phyloP scores from a whole-genome alignment of 2,329 filamentous ascomycete species.

The Ceratocystis alfenasii region DNA sequence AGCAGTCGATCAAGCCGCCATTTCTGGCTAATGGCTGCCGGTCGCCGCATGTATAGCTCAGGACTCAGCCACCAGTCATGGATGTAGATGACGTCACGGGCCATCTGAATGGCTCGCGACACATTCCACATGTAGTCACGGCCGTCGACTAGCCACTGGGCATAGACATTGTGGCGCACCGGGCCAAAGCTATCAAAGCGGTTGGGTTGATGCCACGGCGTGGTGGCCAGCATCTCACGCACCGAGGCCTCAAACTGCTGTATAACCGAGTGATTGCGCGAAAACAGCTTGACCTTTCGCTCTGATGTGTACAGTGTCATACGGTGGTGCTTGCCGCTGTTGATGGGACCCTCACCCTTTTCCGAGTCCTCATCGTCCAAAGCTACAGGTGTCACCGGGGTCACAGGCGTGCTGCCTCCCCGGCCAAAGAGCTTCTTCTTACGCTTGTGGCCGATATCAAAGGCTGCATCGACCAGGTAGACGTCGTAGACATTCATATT shows the following conservation, averaged over 20 bases:
- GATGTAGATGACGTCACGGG: conserved; percentile 94
- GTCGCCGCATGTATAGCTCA: conserved; percentile 86
- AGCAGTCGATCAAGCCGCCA: conserved; percentile 89
- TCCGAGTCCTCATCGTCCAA: conserved; percentile 21
- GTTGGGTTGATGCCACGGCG: conserved; percentile 70
- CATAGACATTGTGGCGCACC: conserved; percentile 72
- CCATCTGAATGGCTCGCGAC: conserved; percentile 90
- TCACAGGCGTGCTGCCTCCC: conserved; percentile 28
- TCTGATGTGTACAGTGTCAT: conserved; percentile 85
- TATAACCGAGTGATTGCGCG: conserved; percentile 78
- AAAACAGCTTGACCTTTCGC: conserved; percentile 79
- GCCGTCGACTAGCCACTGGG: conserved; percentile 92
- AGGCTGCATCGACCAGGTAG: conserved; percentile 86
- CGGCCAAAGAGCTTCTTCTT: conserved; percentile 40
- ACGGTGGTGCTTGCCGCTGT: conserved; percentile 56
- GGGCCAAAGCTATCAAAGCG: conserved; percentile 91
- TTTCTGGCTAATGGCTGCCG: conserved; percentile 91
- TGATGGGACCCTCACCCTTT: conserved; percentile 20
- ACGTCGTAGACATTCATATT: conserved; percentile 99
- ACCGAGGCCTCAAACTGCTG: conserved; percentile 92
- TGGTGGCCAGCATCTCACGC: conserved; percentile 68
- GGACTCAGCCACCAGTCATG: conserved; percentile 99
- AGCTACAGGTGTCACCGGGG: conserved; percentile 15
- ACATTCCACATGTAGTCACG: conserved; percentile 99
- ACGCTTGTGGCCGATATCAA: conserved; percentile 66